These are phyloP conservation scores for Geosmithia flava DNA, from an alignment of 2,329 filamentous ascomycete species.

Conservation along the genomic window DNA sequence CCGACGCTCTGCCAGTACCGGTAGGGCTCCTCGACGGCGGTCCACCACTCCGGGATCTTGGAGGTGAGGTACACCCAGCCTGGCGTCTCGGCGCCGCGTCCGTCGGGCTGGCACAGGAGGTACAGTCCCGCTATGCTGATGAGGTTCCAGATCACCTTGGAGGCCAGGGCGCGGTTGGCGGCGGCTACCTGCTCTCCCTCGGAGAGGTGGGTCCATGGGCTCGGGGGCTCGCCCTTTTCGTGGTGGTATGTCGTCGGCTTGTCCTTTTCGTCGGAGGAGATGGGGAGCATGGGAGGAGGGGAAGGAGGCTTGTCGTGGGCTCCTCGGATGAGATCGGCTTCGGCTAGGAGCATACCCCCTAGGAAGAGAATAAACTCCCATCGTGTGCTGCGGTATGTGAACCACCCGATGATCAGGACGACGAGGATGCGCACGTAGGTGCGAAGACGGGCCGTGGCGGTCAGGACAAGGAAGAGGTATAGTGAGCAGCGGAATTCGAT, in stretches of 20 bases:
- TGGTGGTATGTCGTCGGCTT: background rate
- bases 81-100: slow-evolving; percentile 31
- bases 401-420: slow-evolving; percentile 27
- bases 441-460: slow-evolving; percentile 35
- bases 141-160: slow-evolving; percentile 20
- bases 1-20: slow-evolving; percentile 46
- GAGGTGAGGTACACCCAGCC: slow-evolving; percentile 37
- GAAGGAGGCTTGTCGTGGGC: slow-evolving; percentile 18
- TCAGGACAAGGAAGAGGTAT: slow-evolving; percentile 39
- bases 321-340: slow-evolving; percentile 36
- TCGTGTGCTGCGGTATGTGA: slow-evolving; percentile 31
- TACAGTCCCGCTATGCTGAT: slow-evolving; percentile 39
- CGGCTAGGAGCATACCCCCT: slow-evolving; percentile 40
- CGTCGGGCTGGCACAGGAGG: slow-evolving; percentile 28
- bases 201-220: background rate
- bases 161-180: background rate
- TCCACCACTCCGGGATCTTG: slow-evolving; percentile 36
- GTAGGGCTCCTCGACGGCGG: slow-evolving; percentile 26
- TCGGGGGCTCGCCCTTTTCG: background rate
- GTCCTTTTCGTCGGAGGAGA: slow-evolving; percentile 7
- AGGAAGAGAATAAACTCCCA: slow-evolving; percentile 47
- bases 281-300: slow-evolving; percentile 12
- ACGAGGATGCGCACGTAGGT: slow-evolving; percentile 26
- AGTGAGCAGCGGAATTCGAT: slow-evolving; percentile 47
- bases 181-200: background rate